A percentile compares a stretch with the other conserved stretches of the same genome.
Evolutionary conservation across 768 basidiomycete genomes (phyloP).

Genomic region (Chlorophyllum brunneum): DNA sequence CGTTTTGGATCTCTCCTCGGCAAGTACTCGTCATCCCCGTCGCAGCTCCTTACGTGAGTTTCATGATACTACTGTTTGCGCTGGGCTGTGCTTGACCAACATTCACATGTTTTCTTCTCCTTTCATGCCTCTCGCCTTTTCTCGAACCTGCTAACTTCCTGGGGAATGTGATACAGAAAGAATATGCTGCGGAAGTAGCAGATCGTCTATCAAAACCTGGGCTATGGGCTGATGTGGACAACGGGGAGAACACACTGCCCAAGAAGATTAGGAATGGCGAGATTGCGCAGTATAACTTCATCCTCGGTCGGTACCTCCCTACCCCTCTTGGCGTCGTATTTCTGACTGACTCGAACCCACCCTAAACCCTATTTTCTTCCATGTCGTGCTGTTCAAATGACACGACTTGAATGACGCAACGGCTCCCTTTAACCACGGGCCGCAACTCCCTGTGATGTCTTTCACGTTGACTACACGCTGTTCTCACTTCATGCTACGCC

Average conservation of each 20-base stretch:
- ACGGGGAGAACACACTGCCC: conserved; percentile 85
- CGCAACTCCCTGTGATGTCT: too few species aligned
- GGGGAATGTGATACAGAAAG: conserved; percentile 51
- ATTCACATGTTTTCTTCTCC: background rate
- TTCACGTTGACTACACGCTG: too few species aligned
- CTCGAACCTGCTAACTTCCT: background rate
- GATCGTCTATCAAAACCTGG: conserved; percentile 64
- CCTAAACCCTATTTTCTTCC: background rate
- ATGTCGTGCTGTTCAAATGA: background rate
- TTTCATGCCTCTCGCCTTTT: background rate
- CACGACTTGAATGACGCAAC: background rate
- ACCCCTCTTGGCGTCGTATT: background rate
- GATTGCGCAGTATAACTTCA: conserved; percentile 97
- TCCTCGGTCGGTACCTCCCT: conserved; percentile 63
- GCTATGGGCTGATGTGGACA: conserved; percentile 89
- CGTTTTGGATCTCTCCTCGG: conserved; percentile 97
- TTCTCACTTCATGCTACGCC: too few species aligned
- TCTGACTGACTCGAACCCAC: background rate
- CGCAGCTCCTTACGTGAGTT: conserved; percentile 79
- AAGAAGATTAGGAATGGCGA: conserved; percentile 99
- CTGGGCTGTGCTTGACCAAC: conserved; percentile 15
- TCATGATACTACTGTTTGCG: background rate
- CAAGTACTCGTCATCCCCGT: conserved; percentile 95
- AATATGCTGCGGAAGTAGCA: conserved; percentile 83
- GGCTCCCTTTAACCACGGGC: background rate